Evolutionary conservation across 2,329 filamentous ascomycete species (phyloP).

Genomic region (Erysiphe pulchra): DNA sequence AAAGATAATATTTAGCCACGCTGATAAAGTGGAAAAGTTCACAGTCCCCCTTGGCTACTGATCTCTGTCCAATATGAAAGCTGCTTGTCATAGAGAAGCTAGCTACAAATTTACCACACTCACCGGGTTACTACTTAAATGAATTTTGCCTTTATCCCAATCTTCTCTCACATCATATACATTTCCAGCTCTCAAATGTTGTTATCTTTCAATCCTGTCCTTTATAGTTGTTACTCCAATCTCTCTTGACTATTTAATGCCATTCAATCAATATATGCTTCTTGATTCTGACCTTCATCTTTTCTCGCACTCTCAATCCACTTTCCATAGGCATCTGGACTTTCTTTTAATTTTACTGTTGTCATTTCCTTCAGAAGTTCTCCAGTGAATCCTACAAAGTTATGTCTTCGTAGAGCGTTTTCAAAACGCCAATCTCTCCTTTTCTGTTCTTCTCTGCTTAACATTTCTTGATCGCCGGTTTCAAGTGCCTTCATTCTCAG

Average conservation of each 20-base stretch:
- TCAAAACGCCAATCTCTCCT: conserved; percentile 77
- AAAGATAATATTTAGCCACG: too few relatives aligned
- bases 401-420: conserved; percentile 74
- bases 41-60: too few relatives aligned
- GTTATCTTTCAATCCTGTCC: too few relatives aligned
- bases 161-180: too few relatives aligned
- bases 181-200: too few relatives aligned
- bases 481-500: conserved; percentile 50
- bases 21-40: too few relatives aligned
- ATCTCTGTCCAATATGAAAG: too few relatives aligned
- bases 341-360: conserved; percentile 41
- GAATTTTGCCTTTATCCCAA: too few relatives aligned
- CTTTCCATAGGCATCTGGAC: conserved; percentile 35
- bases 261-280: too few relatives aligned
- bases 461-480: conserved; percentile 54
- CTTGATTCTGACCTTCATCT: neutral
- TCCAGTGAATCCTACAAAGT: conserved; percentile 88
- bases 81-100: too few relatives aligned
- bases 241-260: conserved; percentile 5
- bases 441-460: conserved; percentile 63
- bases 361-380: conserved; percentile 76
- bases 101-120: too few relatives aligned
- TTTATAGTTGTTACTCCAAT: conserved; percentile 15
- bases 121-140: too few relatives aligned
- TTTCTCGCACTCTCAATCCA: conserved; percentile 35